phyloP scores from a whole-genome alignment of 805 yeast genomes.

The Huiozyma sinensis region DNA sequence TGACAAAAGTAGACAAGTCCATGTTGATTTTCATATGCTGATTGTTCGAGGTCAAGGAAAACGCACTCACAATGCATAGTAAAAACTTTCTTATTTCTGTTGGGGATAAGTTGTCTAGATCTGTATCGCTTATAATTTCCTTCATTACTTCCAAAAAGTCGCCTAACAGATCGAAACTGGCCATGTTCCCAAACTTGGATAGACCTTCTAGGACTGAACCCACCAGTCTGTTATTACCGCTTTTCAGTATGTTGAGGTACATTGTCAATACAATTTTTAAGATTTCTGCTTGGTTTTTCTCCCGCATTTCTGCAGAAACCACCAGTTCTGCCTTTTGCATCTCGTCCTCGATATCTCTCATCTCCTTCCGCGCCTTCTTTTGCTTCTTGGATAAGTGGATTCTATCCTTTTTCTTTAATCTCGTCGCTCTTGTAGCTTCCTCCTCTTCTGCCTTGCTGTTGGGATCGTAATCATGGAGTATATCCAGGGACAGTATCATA shows the following conservation, averaged over 20 bases:
- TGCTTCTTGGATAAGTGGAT: constrained; percentile 87
- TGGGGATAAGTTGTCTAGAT: constrained; percentile 36
- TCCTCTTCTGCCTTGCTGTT: constrained; percentile 37
- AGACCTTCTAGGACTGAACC: constrained; percentile 88
- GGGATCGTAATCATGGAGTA: constrained; percentile 66
- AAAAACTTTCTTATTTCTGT: constrained; percentile 59
- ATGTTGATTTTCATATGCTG: constrained; percentile 60
- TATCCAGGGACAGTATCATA: constrained; percentile 54
- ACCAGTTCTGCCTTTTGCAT: constrained; percentile 78
- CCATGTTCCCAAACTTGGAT: constrained; percentile 82
- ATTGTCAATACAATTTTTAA: constrained; percentile 60
- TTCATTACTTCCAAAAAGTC: constrained; percentile 83
- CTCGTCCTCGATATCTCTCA: constrained; percentile 81
- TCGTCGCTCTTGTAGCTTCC: constrained; percentile 31
- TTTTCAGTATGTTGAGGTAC: constrained; percentile 67
- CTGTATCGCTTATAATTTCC: constrained; percentile 55
- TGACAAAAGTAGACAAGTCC: constrained; percentile 73
- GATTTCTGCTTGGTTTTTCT: constrained; percentile 72
- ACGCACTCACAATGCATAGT: constrained; percentile 81
- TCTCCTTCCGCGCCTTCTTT: constrained; percentile 76
- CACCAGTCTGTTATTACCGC: constrained; percentile 52
- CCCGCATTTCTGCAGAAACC: constrained; percentile 80
- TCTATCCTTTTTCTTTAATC: constrained; percentile 73
- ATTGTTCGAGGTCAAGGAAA: constrained; percentile 72
- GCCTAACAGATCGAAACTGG: constrained; percentile 84